Percentiles rank a stretch among this genome's conserved stretches.
phyloP scores from a whole-genome alignment of 73 alveolate genomes.

The Stentor roeselii region DNA sequence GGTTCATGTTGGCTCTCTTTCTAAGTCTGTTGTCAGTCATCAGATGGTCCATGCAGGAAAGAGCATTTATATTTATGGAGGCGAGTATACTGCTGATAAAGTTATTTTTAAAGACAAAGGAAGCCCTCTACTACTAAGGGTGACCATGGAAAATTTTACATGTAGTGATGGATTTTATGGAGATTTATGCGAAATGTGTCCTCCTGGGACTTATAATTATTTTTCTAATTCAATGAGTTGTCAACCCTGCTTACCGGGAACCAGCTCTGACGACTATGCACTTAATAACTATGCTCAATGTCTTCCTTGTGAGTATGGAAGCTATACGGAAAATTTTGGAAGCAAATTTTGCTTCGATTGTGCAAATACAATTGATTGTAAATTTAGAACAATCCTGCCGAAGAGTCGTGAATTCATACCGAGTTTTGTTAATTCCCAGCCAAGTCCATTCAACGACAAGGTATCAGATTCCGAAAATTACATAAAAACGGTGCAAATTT shows the following conservation, averaged over 20 bases:
- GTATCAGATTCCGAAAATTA: too few relatives aligned
- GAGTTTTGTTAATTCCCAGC: too few relatives aligned
- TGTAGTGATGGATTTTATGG: background rate
- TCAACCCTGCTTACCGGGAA: background rate
- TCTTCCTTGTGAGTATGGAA: conserved; percentile 11
- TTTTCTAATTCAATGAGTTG: background rate
- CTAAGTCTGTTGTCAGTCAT: background rate
- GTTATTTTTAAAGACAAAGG: background rate
- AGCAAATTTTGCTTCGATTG: background rate
- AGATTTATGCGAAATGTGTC: conserved; percentile 10
- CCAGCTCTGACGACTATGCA: background rate
- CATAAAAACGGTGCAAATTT: too few relatives aligned
- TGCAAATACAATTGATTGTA: background rate
- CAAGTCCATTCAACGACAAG: too few relatives aligned
- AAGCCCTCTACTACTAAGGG: background rate
- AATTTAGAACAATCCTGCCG: too few relatives aligned
- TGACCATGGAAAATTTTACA: background rate
- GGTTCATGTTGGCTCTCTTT: too few relatives aligned
- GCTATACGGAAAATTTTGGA: background rate
- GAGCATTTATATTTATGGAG: background rate
- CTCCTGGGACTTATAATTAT: conserved; percentile 4
- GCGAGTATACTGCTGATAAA: background rate
- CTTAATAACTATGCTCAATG: background rate
- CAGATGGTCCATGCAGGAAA: background rate
- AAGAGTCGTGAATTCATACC: too few relatives aligned